phyloP scores from a whole-genome alignment of 2,329 filamentous ascomycete species.

The Botrytis medusae region DNA sequence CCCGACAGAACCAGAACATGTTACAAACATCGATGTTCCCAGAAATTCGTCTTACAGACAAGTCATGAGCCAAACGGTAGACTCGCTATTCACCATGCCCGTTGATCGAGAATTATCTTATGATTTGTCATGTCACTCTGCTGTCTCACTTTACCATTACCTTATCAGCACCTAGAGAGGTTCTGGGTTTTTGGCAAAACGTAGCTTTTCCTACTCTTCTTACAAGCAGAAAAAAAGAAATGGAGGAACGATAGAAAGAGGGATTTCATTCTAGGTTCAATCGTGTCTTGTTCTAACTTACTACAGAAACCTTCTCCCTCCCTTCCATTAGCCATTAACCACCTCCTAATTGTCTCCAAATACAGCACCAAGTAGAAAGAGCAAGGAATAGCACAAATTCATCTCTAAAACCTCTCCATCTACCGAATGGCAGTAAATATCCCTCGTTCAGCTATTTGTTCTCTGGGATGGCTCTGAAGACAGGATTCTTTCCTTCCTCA shows the following conservation, averaged over 20 bases:
- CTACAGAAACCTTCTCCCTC: not conserved
- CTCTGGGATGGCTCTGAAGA: conserved; percentile 5
- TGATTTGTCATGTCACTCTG: not conserved
- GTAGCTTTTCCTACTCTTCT: not conserved
- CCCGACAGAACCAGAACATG: not conserved
- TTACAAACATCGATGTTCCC: not conserved
- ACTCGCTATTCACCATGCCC: not conserved
- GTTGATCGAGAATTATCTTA: not conserved
- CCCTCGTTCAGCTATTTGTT: conserved; percentile 2
- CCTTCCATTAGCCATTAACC: not conserved
- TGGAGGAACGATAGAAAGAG: not conserved
- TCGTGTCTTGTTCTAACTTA: not conserved
- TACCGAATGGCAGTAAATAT: not conserved
- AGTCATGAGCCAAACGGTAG: not conserved
- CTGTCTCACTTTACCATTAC: not conserved
- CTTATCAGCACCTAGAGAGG: not conserved
- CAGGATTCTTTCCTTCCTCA: conserved; percentile 19
- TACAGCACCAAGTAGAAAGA: conserved; percentile 8
- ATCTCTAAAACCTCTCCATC: not conserved
- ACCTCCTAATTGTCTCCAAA: not conserved
- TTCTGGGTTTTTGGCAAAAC: not conserved
- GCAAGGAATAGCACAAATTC: conserved; percentile 5
- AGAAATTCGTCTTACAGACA: not conserved
- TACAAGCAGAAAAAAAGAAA: not conserved
- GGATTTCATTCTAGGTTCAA: not conserved